phyloP scores from a whole-genome alignment of 2,329 filamentous ascomycete species.

The Penicillium sp. region DNA sequence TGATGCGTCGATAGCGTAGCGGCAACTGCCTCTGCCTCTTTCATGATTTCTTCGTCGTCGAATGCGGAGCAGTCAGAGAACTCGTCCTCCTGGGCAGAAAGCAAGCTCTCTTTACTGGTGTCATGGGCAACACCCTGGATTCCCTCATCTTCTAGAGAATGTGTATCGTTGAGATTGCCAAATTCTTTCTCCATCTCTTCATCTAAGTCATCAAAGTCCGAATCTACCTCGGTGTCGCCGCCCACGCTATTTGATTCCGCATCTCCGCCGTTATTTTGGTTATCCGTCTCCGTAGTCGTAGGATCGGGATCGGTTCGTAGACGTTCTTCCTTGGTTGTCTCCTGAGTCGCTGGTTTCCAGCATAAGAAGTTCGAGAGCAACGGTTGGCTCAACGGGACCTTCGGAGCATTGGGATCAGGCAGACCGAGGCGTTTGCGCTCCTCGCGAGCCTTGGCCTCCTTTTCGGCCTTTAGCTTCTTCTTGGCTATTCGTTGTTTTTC shows the following conservation, averaged over 20 bases:
- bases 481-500: slow-evolving; percentile 33
- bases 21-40: slow-evolving; percentile 19
- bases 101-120: background rate
- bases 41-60: slow-evolving; percentile 28
- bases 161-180: slow-evolving; percentile 9
- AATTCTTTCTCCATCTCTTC: slow-evolving; percentile 16
- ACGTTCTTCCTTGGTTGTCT: background rate
- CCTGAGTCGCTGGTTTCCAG: background rate
- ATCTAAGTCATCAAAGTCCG: slow-evolving; percentile 23
- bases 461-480: slow-evolving; percentile 35
- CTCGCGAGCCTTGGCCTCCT: slow-evolving; percentile 33
- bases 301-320: background rate
- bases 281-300: slow-evolving; percentile 3
- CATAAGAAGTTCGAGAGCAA: slow-evolving; percentile 31
- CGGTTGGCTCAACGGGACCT: slow-evolving; percentile 35
- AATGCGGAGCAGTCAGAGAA: slow-evolving; percentile 36
- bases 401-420: slow-evolving; percentile 29
- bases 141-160: background rate
- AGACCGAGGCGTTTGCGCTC: slow-evolving; percentile 31
- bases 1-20: slow-evolving; percentile 1
- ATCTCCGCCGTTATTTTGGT: slow-evolving; percentile 4
- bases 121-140: background rate
- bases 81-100: slow-evolving; percentile 22
- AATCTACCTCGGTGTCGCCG: slow-evolving; percentile 22
- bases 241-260: slow-evolving; percentile 9